These are phyloP conservation scores for Leccinum pachyderme DNA, from an alignment of 1,284 basidiomycete genomes.

Conservation along the genomic window DNA sequence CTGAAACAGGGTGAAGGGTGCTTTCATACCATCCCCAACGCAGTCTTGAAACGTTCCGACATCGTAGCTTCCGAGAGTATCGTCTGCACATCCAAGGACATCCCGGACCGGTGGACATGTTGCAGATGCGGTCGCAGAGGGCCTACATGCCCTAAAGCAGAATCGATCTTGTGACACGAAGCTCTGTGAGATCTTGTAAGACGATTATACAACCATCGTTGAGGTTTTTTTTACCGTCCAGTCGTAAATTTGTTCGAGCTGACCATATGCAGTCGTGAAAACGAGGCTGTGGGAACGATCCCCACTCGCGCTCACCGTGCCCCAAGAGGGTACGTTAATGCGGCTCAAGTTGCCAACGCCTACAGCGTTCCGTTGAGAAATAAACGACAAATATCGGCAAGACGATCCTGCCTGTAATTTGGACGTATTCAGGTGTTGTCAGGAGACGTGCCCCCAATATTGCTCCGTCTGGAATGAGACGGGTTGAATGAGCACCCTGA, in stretches of 20 bases:
- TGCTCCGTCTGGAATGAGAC: slow-evolving; percentile 73
- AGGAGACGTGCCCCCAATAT: slow-evolving; percentile 73
- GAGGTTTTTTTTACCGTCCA: slow-evolving; percentile 54
- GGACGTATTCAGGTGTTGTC: slow-evolving; percentile 67
- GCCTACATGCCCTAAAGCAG: slow-evolving; percentile 74
- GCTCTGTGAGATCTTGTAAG: slow-evolving; percentile 39
- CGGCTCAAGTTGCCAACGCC: slow-evolving; percentile 64
- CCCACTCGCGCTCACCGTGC: slow-evolving; percentile 54
- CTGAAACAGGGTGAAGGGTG: slow-evolving; percentile 64
- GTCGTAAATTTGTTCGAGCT: slow-evolving; percentile 55
- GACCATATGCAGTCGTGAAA: slow-evolving; percentile 69
- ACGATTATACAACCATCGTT: slow-evolving; percentile 2
- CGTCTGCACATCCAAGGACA: slow-evolving; percentile 56
- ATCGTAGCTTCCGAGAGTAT: slow-evolving; percentile 66
- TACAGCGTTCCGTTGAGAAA: slow-evolving; percentile 18
- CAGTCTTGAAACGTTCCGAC: slow-evolving; percentile 61
- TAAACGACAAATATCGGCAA: background rate
- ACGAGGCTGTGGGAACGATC: slow-evolving; percentile 71
- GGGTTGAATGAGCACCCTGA: slow-evolving; percentile 60
- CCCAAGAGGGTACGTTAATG: slow-evolving; percentile 63
- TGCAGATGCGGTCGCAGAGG: slow-evolving; percentile 52
- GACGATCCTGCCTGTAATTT: slow-evolving; percentile 52
- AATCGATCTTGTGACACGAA: slow-evolving; percentile 60
- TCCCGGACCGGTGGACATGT: slow-evolving; percentile 72
- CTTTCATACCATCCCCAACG: slow-evolving; percentile 50